A percentile compares a stretch with the other conserved stretches of the same genome.
Evolutionary conservation across 1,139 yeast genomes (phyloP).

Genomic region (Debaryomyces sp.): DNA sequence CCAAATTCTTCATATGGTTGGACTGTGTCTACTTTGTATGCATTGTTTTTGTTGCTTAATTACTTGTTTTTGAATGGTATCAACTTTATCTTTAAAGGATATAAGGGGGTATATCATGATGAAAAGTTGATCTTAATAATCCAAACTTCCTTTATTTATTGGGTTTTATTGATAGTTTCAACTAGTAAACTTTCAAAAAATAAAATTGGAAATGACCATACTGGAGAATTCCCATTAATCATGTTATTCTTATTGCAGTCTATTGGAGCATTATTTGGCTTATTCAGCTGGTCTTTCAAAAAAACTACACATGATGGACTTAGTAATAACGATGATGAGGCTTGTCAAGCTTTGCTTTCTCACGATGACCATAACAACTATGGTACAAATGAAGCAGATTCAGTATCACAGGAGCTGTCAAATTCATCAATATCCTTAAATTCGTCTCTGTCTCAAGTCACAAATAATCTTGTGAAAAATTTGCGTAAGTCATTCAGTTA

Average conservation of each 20-base stretch:
- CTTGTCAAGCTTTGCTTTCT: conserved; percentile 35
- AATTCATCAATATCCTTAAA: conserved; percentile 12
- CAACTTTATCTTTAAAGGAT: conserved; percentile 41
- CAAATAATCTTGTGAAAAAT: neutral
- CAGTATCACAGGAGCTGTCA: conserved; percentile 9
- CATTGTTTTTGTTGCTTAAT: conserved; percentile 55
- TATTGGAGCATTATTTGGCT: conserved; percentile 57
- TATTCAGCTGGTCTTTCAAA: conserved; percentile 47
- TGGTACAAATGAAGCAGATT: conserved; percentile 25
- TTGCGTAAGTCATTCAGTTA: conserved; percentile 52
- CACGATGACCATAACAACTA: conserved; percentile 20
- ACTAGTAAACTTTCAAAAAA: conserved; percentile 51
- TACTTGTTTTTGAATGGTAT: conserved; percentile 55
- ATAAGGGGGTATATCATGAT: conserved; percentile 62
- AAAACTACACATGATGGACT: conserved; percentile 15
- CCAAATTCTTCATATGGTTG: conserved; percentile 55
- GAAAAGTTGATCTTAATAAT: conserved; percentile 70
- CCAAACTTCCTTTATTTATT: conserved; percentile 56
- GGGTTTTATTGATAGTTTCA: conserved; percentile 53
- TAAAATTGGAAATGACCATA: conserved; percentile 46
- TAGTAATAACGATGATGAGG: conserved; percentile 21
- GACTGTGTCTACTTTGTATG: conserved; percentile 41
- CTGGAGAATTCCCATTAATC: conserved; percentile 62
- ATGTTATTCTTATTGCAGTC: conserved; percentile 56
- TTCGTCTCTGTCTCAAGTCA: neutral